Evolutionary conservation across 1,284 basidiomycete genomes (phyloP), one percentile per base, ranked within the genome.

Genomic region (Pterula multifida): DNA sequence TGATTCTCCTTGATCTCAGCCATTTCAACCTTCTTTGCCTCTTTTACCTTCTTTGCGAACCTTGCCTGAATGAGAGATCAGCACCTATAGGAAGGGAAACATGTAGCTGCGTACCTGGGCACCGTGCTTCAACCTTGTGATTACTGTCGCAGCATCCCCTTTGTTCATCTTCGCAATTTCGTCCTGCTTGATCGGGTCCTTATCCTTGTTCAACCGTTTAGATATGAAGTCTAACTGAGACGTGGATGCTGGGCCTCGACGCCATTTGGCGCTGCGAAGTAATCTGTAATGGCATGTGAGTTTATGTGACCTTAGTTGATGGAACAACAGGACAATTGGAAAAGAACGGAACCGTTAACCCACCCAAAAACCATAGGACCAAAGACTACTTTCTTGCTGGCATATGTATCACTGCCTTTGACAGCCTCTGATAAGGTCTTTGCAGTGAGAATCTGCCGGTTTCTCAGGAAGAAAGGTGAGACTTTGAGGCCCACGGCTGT

Each of bases 61-160:
- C 82, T 72, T 21, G 68, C 65, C 82, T 87, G 53, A 3, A 13
- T 23, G 35, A 26, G 28, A 3, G 50, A 35, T 55, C 35, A 39
- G 32, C 3, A 48, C 47, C 50, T 49, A 35, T 26, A 46, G 39
- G 26, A 13, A 28, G 39, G 50, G 23, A 45, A 50, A 25, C 28
- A 36, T 6, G 9, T 42, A n/a, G 19, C 9, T 42, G 9, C 66
- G 25, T 59, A 85, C 85, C 66, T 77, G 68, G 28, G 83, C 85
- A 21, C 89, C 90, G 59, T 91, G 82, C 60, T 78, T 85, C 52
- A 89, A 54, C 9, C 87, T 76, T 21, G 80, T 81, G 53, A 92
- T 85, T 36, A 91, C 77, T 55, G 81, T 81, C 0, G 80, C 81
- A 25, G 89, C 87, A 55, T 86, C 74, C 0, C 90, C 89, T 63